Evolutionary conservation across 352 stramenopile species (phyloP).

Genomic region (Globisporangium nodosum): DNA sequence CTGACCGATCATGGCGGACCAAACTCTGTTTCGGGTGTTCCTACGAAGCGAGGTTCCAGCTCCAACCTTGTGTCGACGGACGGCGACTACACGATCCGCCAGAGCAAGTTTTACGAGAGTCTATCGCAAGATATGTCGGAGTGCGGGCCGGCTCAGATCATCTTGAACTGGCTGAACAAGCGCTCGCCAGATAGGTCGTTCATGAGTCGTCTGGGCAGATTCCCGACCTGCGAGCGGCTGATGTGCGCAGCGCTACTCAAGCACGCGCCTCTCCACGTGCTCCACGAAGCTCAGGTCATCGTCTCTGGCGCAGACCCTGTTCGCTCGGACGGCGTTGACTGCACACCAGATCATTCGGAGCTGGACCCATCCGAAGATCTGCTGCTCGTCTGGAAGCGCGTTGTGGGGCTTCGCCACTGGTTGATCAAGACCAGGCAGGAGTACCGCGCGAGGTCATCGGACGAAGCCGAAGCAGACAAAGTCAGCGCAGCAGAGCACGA

Average conservation of each 20-base stretch:
- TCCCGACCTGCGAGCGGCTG: constrained; percentile 60
- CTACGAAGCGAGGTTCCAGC: constrained; percentile 2
- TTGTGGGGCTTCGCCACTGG: constrained; percentile 82
- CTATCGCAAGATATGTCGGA: constrained; percentile 63
- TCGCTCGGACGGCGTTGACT: not conserved
- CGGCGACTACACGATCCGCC: constrained; percentile 21
- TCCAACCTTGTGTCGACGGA: not conserved
- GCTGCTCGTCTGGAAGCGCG: constrained; percentile 64
- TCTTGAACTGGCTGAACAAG: constrained; percentile 76
- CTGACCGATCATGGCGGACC: not conserved
- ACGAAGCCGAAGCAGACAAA: constrained; percentile 17
- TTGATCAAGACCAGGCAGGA: constrained; percentile 78
- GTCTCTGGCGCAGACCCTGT: constrained; percentile 32
- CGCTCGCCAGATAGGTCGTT: constrained; percentile 70
- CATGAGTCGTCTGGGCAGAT: constrained; percentile 67
- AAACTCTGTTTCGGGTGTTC: not conserved
- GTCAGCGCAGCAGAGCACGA: not conserved
- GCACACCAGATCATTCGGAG: constrained; percentile 40
- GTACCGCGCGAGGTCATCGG: constrained; percentile 57
- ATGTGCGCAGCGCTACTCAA: constrained; percentile 77
- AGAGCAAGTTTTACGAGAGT: constrained; percentile 47
- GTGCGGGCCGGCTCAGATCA: constrained; percentile 38
- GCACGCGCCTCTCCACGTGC: constrained; percentile 65
- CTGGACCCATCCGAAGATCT: constrained; percentile 73
- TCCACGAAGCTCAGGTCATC: constrained; percentile 78